Conservation (phyloP, 2,329 filamentous ascomycete species). For the Pseudocercospora fuligena region DNA sequence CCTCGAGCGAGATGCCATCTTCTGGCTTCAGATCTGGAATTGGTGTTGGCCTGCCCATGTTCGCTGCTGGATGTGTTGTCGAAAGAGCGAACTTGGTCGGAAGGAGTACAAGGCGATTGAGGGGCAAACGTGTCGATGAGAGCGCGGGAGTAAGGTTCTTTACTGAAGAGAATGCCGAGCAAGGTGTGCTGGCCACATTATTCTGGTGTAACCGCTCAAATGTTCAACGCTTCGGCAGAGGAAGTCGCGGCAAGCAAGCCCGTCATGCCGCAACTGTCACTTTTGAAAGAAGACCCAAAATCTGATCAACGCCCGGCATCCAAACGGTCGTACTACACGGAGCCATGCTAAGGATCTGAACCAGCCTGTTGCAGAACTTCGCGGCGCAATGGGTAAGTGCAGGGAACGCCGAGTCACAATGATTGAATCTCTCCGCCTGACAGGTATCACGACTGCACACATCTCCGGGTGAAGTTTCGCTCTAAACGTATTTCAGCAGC, state of each 20-base stretch:
- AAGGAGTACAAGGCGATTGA: conserved; percentile 16
- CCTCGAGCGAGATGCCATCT: conserved; percentile 34
- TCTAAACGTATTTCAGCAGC: not conserved
- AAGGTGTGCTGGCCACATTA: conserved; percentile 22
- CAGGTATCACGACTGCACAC: conserved; percentile 20
- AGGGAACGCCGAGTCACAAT: conserved; percentile 1
- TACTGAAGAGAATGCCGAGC: conserved; percentile 16
- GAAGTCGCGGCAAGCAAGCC: conserved; percentile 9
- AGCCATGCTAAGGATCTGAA: conserved; percentile 7
- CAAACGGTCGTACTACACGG: conserved; percentile 12
- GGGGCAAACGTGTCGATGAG: conserved; percentile 13
- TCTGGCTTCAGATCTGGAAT: conserved; percentile 28
- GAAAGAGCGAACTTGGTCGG: conserved; percentile 11
- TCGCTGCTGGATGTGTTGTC: conserved; percentile 12
- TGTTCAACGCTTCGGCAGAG: not conserved
- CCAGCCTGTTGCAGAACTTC: conserved; percentile 11
- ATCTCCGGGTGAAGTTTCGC: not conserved
- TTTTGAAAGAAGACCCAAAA: conserved; percentile 13
- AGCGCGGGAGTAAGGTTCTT: conserved; percentile 12
- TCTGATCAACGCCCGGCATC: conserved; percentile 17
- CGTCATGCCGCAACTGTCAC: conserved; percentile 20
- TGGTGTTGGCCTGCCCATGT: conserved; percentile 24
- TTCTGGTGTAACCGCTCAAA: conserved; percentile 10
- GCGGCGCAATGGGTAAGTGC: conserved; percentile 6
- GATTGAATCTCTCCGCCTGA: conserved; percentile 17